Conservation (phyloP, 345 rosid species). For the Syzygium oleosum region DNA sequence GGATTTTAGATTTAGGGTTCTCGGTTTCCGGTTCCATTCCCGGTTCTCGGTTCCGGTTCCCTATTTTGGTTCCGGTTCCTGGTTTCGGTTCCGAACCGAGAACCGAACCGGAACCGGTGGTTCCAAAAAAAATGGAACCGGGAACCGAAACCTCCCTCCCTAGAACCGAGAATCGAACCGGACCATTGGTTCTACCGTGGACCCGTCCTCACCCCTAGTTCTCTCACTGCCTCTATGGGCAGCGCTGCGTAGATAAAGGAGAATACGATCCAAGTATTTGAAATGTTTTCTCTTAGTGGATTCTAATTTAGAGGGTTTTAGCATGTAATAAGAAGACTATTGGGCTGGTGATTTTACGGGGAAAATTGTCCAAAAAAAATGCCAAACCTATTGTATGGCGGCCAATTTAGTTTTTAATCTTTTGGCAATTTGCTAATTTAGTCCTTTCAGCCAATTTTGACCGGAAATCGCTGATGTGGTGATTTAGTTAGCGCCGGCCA, state of each 20-base stretch:
- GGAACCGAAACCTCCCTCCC: no score
- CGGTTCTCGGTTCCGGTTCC: no score
- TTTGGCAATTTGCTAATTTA: neutral
- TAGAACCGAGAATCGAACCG: no score
- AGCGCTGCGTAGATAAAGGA: neutral
- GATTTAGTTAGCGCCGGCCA: fast-evolving
- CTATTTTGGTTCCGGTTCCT: no score
- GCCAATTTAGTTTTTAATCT: neutral
- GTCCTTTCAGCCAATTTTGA: no score
- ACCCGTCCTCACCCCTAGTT: no score
- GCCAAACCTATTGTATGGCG: fast-evolving
- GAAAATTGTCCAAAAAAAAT: neutral
- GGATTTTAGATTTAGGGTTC: no score
- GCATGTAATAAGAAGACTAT: neutral
- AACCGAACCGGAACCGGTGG: no score
- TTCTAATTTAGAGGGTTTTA: neutral
- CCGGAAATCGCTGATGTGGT: neutral
- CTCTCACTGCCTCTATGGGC: neutral
- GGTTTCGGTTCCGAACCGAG: no score
- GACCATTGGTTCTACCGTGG: no score
- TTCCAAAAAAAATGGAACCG: no score
- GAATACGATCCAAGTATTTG: neutral
- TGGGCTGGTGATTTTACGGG: neutral
- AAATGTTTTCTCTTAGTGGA: neutral
- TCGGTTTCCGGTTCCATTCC: no score